phyloP scores from a whole-genome alignment of 208 protist species.

The Histomonas meleagridis region DNA sequence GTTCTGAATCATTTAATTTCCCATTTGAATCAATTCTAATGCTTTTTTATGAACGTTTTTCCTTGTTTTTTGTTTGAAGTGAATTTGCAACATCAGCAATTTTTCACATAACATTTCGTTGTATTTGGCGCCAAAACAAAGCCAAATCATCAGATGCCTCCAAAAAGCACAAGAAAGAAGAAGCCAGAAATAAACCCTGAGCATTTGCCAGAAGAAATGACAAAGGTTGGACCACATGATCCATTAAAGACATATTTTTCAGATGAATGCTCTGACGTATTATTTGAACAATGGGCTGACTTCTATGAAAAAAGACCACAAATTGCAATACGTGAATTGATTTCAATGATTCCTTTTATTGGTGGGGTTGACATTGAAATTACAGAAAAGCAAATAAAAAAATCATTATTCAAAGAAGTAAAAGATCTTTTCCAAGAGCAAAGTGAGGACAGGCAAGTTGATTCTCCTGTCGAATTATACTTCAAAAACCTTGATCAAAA shows the following conservation, averaged over 20 bases:
- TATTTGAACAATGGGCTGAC: constrained; percentile 12
- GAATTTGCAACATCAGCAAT: too few species aligned
- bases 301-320: constrained; percentile 8
- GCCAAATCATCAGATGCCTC: too few species aligned
- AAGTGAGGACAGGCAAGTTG: neutral
- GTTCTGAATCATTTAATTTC: neutral
- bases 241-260: neutral
- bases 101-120: too few species aligned
- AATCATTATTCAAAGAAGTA: neutral
- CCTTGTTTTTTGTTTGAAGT: too few species aligned
- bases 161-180: too few species aligned
- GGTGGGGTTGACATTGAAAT: neutral
- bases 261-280: neutral
- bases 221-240: neutral
- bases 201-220: neutral
- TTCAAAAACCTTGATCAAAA: neutral
- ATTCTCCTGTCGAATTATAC: neutral
- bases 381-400: neutral
- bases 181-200: constrained; percentile 6
- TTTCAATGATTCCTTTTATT: neutral
- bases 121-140: too few species aligned
- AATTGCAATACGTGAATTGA: neutral
- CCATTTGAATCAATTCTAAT: neutral
- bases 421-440: neutral
- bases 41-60: neutral